Base-by-base conservation (phyloP, 306 rosid species). In the Ammopiptanthus mongolicus region DNA sequence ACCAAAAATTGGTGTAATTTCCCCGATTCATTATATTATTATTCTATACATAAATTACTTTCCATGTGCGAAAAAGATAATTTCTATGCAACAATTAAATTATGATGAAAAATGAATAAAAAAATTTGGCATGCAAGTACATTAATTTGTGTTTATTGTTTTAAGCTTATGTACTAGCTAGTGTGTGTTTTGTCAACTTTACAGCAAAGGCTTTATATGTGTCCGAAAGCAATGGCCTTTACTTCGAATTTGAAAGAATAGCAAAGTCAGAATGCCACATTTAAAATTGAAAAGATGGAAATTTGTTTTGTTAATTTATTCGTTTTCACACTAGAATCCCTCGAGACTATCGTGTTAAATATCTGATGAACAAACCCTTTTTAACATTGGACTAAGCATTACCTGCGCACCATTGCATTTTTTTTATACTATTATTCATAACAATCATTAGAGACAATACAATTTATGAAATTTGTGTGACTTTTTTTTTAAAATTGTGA, bases 151-250 rank as follows among this genome's bases (percentile, higher is more conserved):
- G 8, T 13, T 28, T 6, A 2, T 2, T 56, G n/a, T 23, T 22
- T 47, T 22, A 39, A 39, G 44, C 50, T 10, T 6, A 14, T 71
- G 55, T 36, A 2, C 33, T 28, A 18, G 1, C 41, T 37, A 25
- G 65, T 12, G 55, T 21, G 63, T 39, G 2, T 42, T 14, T 80
- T 77, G 80, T 77, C 82, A 57, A 75, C 82, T 68, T 75, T 71
- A 58, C 78, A 63, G 87, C 87, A 48, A 44, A 39, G 64, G 68
- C 33, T 15, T 75, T 34, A 44, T 36, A 15, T 47, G 21, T 77
- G 76, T 57, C 62, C 68, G 19, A 46, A 44, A 31, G 23, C 48
- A 10, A 52, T 28, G 52, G 5, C 52, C 52, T 14, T 47, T 47
- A n/a, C 19, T 47, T 47, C 2, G 19, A 47, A 14, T 47, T 47